A percentile compares a stretch with the other conserved stretches of the same genome.
Evolutionary conservation across 768 basidiomycete genomes (phyloP).

Genomic region (Leucocoprinus birnbaumii): DNA sequence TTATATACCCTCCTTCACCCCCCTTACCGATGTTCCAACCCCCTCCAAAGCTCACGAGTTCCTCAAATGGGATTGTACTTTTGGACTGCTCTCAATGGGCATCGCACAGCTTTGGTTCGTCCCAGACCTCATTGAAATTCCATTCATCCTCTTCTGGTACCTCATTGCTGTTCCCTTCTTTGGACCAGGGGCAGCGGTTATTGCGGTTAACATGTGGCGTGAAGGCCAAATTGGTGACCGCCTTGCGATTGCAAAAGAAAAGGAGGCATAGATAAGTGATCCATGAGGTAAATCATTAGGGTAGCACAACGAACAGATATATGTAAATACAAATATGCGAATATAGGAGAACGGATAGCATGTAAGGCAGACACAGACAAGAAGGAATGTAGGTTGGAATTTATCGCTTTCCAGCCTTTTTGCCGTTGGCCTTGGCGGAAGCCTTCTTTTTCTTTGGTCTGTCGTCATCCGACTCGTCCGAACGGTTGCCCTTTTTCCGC

Average conservation of each 20-base stretch:
- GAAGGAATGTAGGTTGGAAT: conserved; percentile 15
- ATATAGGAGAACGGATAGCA: conserved; percentile 11
- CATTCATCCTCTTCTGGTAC: conserved; percentile 40
- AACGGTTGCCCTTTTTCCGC: conserved; percentile 38
- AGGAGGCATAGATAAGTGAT: conserved; percentile 2
- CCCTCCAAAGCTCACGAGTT: conserved; percentile 34
- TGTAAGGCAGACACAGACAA: not conserved
- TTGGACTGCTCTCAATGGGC: conserved; percentile 36
- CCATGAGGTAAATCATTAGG: not conserved
- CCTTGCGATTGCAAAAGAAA: conserved; percentile 4
- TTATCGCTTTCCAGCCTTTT: conserved; percentile 40
- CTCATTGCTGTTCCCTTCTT: conserved; percentile 34
- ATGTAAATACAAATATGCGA: conserved; percentile 10
- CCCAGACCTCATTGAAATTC: conserved; percentile 24
- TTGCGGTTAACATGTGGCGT: conserved; percentile 46
- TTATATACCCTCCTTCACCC: conserved; percentile 33
- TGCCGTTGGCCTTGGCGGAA: conserved; percentile 40
- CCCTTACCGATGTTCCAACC: conserved; percentile 22
- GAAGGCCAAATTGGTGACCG: conserved; percentile 26
- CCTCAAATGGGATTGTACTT: conserved; percentile 49
- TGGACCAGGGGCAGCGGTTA: conserved; percentile 51
- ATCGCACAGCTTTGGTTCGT: conserved; percentile 50
- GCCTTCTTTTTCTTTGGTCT: conserved; percentile 44
- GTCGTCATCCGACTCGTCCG: conserved; percentile 52
- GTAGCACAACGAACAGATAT: conserved; percentile 8